Percentiles rank a stretch among this genome's conserved stretches.
Evolutionary conservation across 2,329 filamentous ascomycete genomes (phyloP).

Genomic region (Penicillium sp.): DNA sequence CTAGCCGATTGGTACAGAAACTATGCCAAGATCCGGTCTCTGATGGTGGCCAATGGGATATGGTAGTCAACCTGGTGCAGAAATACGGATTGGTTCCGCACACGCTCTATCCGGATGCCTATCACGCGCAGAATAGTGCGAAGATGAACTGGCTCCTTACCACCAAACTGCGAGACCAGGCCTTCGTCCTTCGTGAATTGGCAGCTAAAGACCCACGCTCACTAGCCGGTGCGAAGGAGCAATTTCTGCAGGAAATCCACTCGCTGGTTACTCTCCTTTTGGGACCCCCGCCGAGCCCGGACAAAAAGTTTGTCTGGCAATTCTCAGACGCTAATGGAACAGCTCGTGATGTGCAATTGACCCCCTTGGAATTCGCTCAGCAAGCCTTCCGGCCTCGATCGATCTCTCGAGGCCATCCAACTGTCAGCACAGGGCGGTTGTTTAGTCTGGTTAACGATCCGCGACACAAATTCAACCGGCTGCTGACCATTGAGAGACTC

Average conservation of each 20-base stretch:
- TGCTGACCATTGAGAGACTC: background rate
- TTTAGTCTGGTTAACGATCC: background rate
- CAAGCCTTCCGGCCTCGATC: background rate
- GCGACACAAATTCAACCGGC: background rate
- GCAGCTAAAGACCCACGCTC: background rate
- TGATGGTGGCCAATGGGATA: background rate
- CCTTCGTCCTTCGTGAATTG: background rate
- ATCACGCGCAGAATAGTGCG: background rate
- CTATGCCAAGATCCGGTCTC: background rate
- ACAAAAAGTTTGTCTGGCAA: background rate
- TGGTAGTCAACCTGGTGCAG: background rate
- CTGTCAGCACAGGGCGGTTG: background rate
- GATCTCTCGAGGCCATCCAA: background rate
- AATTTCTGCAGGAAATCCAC: background rate
- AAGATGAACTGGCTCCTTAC: background rate
- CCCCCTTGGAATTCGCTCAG: background rate
- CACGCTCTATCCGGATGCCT: background rate
- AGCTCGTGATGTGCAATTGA: background rate
- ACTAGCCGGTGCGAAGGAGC: background rate
- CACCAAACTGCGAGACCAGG: background rate
- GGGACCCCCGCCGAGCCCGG: background rate
- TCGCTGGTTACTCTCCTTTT: background rate
- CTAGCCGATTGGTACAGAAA: background rate
- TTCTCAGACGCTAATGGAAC: background rate
- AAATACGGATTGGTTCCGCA: background rate